These are phyloP conservation scores for Nicotiana otophora DNA, from an alignment of 257 asterid species.

Conservation along the genomic window DNA sequence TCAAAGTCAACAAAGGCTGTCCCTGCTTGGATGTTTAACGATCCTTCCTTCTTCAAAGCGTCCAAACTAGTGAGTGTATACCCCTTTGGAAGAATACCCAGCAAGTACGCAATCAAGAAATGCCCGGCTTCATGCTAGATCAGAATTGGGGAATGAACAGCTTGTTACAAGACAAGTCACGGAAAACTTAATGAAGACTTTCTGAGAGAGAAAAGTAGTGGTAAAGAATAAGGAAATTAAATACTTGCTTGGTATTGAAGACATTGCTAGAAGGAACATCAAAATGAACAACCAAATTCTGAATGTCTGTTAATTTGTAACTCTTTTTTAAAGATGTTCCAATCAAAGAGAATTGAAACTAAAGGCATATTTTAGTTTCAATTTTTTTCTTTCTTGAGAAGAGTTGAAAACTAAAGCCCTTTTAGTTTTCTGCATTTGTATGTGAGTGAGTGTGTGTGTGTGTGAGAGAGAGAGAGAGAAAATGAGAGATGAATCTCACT, in stretches of 20 bases:
- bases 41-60: conserved; percentile 83
- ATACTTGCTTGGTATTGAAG: not conserved
- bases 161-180: conserved; percentile 14
- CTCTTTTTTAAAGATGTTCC: not conserved
- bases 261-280: not conserved
- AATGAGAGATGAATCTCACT: conserved; percentile 33
- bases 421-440: not conserved
- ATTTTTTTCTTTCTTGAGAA: no score
- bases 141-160: conserved; percentile 18
- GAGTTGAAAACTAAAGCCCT: not conserved
- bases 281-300: not conserved
- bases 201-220: not conserved
- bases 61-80: conserved; percentile 88
- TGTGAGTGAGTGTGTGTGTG: not conserved
- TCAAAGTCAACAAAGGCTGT: conserved; percentile 92
- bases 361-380: no score
- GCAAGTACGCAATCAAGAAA: conserved; percentile 91
- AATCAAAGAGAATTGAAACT: not conserved
- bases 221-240: not conserved
- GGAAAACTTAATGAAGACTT: not conserved
- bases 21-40: conserved; percentile 94
- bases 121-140: conserved; percentile 97
- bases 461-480: not conserved
- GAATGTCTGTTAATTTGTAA: not conserved
- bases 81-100: conserved; percentile 84